A percentile compares a stretch with the other conserved stretches of the same genome.
Evolutionary conservation across 495 filamentous ascomycete species (phyloP).

Genomic region (Platismatia glauca): DNA sequence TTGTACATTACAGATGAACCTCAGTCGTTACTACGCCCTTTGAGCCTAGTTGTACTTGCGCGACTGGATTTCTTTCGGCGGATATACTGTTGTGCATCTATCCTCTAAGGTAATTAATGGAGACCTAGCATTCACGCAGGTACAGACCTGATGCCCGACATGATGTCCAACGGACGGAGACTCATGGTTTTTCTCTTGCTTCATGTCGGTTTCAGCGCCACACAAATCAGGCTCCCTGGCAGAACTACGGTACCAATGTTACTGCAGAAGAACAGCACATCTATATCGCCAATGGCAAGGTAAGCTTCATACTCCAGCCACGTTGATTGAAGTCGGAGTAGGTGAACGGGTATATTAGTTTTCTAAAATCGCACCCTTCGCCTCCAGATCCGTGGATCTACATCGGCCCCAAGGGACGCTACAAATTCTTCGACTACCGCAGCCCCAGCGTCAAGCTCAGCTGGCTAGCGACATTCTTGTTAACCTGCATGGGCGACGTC

Average conservation of each 20-base stretch:
- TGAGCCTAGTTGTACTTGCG: no score
- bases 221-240: background rate
- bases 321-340: background rate
- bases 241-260: background rate
- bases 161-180: background rate
- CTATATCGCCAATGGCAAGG: background rate
- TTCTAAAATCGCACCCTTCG: background rate
- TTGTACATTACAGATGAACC: background rate
- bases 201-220: background rate
- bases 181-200: background rate
- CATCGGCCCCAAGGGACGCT: background rate
- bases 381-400: background rate
- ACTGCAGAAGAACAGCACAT: background rate
- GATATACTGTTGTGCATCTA: no score
- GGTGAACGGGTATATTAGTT: background rate
- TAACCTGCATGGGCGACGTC: background rate
- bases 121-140: background rate
- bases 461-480: background rate
- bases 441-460: background rate
- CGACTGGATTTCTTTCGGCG: no score
- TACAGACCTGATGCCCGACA: background rate
- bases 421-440: background rate
- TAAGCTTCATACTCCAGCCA: background rate
- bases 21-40: no score
- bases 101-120: no score